Evolutionary conservation across 73 alveolate species (phyloP).

Genomic region (Strombidium stylifer): DNA sequence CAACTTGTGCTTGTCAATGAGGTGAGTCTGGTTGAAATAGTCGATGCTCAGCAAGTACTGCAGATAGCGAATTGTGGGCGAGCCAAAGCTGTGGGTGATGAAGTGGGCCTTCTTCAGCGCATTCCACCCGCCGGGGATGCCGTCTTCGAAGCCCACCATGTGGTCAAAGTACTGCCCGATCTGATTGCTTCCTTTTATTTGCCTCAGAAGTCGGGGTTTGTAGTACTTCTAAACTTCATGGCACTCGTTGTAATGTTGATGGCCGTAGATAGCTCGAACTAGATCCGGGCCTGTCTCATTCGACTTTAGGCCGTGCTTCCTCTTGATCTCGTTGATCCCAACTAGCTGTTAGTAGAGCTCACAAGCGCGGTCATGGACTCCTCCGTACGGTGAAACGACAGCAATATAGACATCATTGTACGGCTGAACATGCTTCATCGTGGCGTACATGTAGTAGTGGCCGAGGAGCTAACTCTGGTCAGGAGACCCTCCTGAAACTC

Average conservation of each 20-base stretch:
- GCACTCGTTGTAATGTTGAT: conserved; percentile 10
- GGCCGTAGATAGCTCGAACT: conserved; percentile 26
- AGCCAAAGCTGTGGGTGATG: conserved; percentile 37
- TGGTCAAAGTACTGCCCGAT: not conserved
- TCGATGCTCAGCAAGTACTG: conserved; percentile 31
- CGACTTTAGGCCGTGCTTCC: too few relatives aligned
- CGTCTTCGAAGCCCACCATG: conserved; percentile 23
- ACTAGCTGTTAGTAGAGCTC: conserved; percentile 48
- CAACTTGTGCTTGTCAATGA: too few relatives aligned
- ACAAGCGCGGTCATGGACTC: conserved; percentile 53
- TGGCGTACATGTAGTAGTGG: conserved; percentile 26
- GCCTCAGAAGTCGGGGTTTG: conserved; percentile 29
- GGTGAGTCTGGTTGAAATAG: conserved; percentile 27
- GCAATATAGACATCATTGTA: conserved; percentile 44
- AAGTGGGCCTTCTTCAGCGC: conserved; percentile 20
- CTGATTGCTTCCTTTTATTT: not conserved
- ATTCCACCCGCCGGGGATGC: conserved; percentile 42
- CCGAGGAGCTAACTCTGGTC: conserved; percentile 24
- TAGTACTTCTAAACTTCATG: conserved; percentile 33
- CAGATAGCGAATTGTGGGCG: conserved; percentile 39
- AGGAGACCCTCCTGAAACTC: conserved; percentile 31
- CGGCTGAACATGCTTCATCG: not conserved
- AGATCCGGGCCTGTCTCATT: not conserved
- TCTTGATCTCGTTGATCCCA: conserved; percentile 17
- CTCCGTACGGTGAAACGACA: conserved; percentile 36